A percentile compares a stretch with the other conserved stretches of the same genome.
Conservation (phyloP, 345 rosid genomes). For the Punica granatum region DNA sequence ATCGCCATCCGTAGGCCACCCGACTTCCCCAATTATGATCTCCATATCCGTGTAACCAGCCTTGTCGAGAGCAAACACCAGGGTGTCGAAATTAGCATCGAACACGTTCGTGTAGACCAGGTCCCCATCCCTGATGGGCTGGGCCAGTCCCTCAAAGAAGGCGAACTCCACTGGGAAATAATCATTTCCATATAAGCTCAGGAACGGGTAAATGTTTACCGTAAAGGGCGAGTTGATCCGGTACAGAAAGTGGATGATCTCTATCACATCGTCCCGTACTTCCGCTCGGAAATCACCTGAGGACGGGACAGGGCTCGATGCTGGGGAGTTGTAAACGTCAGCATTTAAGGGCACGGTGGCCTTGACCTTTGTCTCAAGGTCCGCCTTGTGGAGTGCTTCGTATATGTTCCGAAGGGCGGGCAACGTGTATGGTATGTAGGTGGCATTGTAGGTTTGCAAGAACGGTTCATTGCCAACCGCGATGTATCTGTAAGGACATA, state of each 20-base stretch:
- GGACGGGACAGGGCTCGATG: conserved; percentile 51
- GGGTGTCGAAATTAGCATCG: conserved; percentile 72
- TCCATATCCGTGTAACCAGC: conserved; percentile 57
- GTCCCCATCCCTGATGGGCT: conserved; percentile 50
- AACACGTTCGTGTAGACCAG: conserved; percentile 54
- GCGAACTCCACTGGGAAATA: conserved; percentile 65
- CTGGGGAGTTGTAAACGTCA: conserved; percentile 50
- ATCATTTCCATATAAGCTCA: conserved; percentile 58
- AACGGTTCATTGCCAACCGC: conserved; percentile 86
- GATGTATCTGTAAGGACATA: conserved; percentile 36
- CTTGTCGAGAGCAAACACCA: conserved; percentile 46
- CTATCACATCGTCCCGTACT: conserved; percentile 39
- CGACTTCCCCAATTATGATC: conserved; percentile 66
- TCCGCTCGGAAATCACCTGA: conserved; percentile 66
- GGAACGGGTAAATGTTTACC: conserved; percentile 75
- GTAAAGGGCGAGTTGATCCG: conserved; percentile 53
- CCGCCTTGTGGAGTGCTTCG: conserved; percentile 54
- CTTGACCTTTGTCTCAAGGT: conserved; percentile 33
- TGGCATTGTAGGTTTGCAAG: conserved; percentile 50
- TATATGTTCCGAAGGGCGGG: conserved; percentile 70
- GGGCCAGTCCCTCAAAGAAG: conserved; percentile 50
- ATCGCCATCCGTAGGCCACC: conserved; percentile 84
- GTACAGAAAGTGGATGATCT: conserved; percentile 49
- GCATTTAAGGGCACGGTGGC: conserved; percentile 73
- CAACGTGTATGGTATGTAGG: conserved; percentile 32